phyloP scores from a whole-genome alignment of 2,329 filamentous ascomycete species.

The Verticillium nonalfalfae region DNA sequence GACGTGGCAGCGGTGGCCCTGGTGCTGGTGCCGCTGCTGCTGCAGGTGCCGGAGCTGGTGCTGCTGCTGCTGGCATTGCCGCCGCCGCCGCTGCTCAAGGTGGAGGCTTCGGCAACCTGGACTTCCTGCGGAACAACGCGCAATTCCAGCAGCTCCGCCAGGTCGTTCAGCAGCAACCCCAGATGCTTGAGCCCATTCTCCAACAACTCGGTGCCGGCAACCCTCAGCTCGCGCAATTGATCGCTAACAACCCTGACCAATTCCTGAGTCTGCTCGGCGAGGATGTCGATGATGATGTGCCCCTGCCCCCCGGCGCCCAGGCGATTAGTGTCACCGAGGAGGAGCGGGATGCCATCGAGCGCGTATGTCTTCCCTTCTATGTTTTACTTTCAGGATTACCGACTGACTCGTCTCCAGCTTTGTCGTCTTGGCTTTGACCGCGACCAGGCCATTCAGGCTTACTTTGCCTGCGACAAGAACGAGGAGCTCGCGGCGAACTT shows the following conservation, averaged over 20 bases:
- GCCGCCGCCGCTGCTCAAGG: slow-evolving; percentile 41
- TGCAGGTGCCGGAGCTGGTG: slow-evolving; percentile 32
- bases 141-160: slow-evolving; percentile 98
- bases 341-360: slow-evolving; percentile 93
- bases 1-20: slow-evolving; percentile 33
- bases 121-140: slow-evolving; percentile 90
- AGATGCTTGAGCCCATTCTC: slow-evolving; percentile 97
- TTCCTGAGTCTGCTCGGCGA: slow-evolving; percentile 89
- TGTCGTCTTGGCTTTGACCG: slow-evolving; percentile 90
- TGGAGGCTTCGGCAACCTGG: slow-evolving; percentile 74
- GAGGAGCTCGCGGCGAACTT: slow-evolving; percentile 98
- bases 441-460: slow-evolving; percentile 92
- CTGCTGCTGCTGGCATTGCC: slow-evolving; percentile 27
- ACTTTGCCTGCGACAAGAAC: slow-evolving; percentile 99
- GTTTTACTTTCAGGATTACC: no score
- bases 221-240: slow-evolving; percentile 87
- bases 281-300: slow-evolving; percentile 76
- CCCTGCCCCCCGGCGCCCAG: slow-evolving; percentile 81
- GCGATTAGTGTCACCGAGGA: slow-evolving; percentile 90
- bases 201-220: slow-evolving; percentile 95
- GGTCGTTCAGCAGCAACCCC: slow-evolving; percentile 93
- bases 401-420: slow-evolving; percentile 48
- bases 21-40: slow-evolving; percentile 33
- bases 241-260: slow-evolving; percentile 85
- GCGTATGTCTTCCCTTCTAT: slow-evolving; percentile 48